phyloP scores from a whole-genome alignment of 768 basidiomycete genomes.

The Crepidotus variabilis region DNA sequence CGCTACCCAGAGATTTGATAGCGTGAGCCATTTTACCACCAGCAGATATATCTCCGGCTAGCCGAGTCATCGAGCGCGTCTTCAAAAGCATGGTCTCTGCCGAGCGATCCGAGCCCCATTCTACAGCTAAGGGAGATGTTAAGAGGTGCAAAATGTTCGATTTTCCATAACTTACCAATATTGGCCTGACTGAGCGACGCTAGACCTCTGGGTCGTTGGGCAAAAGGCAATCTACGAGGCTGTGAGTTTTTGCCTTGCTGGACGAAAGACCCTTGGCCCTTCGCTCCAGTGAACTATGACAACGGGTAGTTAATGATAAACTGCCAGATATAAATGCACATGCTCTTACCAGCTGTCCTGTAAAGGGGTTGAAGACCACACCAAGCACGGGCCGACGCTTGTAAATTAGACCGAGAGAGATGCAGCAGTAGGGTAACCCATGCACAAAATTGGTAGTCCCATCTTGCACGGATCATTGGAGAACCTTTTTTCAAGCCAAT shows the following conservation, averaged over 20 bases:
- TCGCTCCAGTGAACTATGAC: conserved; percentile 68
- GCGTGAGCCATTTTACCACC: conserved; percentile 86
- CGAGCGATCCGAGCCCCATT: conserved; percentile 85
- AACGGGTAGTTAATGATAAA: background rate
- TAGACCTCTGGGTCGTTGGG: conserved; percentile 54
- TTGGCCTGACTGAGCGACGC: conserved; percentile 68
- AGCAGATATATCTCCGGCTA: conserved; percentile 65
- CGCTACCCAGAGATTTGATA: conserved; percentile 78
- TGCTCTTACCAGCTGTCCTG: conserved; percentile 68
- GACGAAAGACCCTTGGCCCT: conserved; percentile 78
- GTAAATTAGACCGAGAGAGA: conserved; percentile 89
- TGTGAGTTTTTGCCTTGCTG: conserved; percentile 39
- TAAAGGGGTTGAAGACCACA: conserved; percentile 91
- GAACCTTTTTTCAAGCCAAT: background rate
- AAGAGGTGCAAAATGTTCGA: background rate
- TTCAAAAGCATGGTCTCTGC: conserved; percentile 52
- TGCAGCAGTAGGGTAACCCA: conserved; percentile 83
- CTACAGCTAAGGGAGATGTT: conserved; percentile 47
- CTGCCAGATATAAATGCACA: background rate
- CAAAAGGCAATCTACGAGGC: conserved; percentile 63
- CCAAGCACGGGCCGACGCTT: conserved; percentile 80
- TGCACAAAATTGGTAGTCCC: conserved; percentile 89
- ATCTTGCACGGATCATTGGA: conserved; percentile 36
- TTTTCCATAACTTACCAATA: conserved; percentile 43
- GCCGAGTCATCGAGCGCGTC: conserved; percentile 60